Evolutionary conservation across 495 filamentous ascomycete genomes (phyloP), one percentile per base, ranked within the genome.

Genomic region (Elaphomyces granulatus): DNA sequence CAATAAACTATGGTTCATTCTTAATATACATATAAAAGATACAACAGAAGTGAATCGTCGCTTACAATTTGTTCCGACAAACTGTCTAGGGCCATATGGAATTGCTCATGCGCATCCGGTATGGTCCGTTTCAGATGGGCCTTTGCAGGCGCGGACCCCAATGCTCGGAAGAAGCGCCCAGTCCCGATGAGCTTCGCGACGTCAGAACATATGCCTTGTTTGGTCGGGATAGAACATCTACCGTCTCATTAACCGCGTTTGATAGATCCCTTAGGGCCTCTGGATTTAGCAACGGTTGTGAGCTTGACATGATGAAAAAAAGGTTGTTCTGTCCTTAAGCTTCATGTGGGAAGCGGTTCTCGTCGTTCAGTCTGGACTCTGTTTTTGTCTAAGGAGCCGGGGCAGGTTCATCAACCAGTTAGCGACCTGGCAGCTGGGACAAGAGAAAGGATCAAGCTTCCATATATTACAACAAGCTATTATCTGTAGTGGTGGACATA

Each of bases 31-130:
- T 44, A 33, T 9, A 19, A 4, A 12, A 33, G 15, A 34, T 46
- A 41, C 12, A 34, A 39, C 15, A 30, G 16, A 37, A 37, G 38
- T 21, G 19, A 38, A 32, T 23, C 26, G 23, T 19, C 6, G 63
- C 69, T 33, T 55, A 72, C 69, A 48, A 73, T 73, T 41, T 72
- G 61, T 26, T 68, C 58, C 20, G 68, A 68, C 19, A 71, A 54
- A 19, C 61, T 59, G 49, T 73, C 69, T 35, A 73, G 45, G 4
- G 69, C 67, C 32, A 51, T 48, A 46, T 71, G 67, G 34, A 68
- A 72, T 40, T 58, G 49, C 21, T 63, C 57, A 43, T 70, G 63
- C 10, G 68, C 66, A 21, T 43, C 44, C 3, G 66, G 64, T 12
- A 71, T 51, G 10, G 61, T 51, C 12, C 60, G 61, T 37, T 59